Evolutionary conservation across 306 rosid species (phyloP), one percentile per base, ranked within the genome.

Genomic region (Cucurbita argyrosperma): DNA sequence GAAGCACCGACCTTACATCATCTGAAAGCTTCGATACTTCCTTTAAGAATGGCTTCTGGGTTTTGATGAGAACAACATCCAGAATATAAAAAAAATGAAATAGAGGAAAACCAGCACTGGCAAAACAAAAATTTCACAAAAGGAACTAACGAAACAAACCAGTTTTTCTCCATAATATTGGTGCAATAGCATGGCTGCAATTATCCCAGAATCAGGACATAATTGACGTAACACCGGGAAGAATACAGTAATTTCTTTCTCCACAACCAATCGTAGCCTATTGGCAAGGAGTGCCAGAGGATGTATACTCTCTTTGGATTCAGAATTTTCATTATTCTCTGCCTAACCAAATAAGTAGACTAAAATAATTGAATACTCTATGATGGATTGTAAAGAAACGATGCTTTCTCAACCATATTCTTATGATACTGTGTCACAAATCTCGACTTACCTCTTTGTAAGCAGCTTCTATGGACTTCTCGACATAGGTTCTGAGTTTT

Each of bases 281-380:
- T 83, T 75, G 70, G 87, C 90, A 76, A 86, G 86, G 38, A 86
- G 78, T 14, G 81, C 77, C 73, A 86, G 73, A 46, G 90, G 86
- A 80, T 86, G 90, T 62, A 38, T 63, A 21, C 75, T 82, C 74
- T 76, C 76, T 79, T 78, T 74, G 51, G 90, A 70, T 74, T 82
- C 79, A 39, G 76, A 78, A 68, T 83, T 82, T 37, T 78, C 8
- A 46, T 72, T 76, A 26, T 79, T 81, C 62, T 78, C 82, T 77
- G 76, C 84, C 90, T 86, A 71, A 47, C 66, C 79, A 49, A 39
- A 53, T 26, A 64, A 70, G 65, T 65, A 73, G 6, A 73, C 38
- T 51, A 50, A 63, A 49, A 65, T 52, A 39, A 67, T 62, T 30
- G 46, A 35, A 47, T n/a, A 74, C 52, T 6, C 38, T 38, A 50